Evolutionary conservation across 2,329 filamentous ascomycete genomes (phyloP), one percentile per base, ranked within the genome.

Genomic region (Ascochyta koolunga): DNA sequence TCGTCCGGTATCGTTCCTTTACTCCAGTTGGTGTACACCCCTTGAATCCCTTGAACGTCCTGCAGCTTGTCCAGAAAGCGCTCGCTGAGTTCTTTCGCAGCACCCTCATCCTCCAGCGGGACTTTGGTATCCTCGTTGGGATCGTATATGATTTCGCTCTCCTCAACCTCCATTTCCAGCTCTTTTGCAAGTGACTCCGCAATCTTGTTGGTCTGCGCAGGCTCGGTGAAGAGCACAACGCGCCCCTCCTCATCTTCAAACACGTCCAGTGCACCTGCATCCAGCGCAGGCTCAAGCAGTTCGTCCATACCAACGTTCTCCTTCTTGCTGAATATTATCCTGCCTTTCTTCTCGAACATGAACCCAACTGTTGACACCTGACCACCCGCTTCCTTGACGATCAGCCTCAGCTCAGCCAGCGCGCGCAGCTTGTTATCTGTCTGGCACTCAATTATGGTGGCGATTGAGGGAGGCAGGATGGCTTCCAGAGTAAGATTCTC

Each of bases 141-240:
- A 54, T 88, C 85, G 88, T 91, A 97, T 37, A 96, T 82, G 46
- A 97, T 93, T 50, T 96, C 90, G 16, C 86, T 86, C 62, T 86
- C 88, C 50, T 89, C 78, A 39, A 96, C 83, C 54, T 88, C 83
- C 56, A 96, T 75, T 1, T 81, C 83, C 18, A 90, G 81, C 32
- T 82, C 79, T 60, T 83, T 80, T 4, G 84, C 80, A n/a, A 96
- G 70, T 11, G 80, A 79, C 56, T 89, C 81, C 2, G 86, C 86
- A 1, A 88, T 85, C 16, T 83, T 78, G 51, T 83, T 87, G 0
- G 87, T 89, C 56, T 84, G 80, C 9, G 80, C 82, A 0, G 89
- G 86, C 62, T 88, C 84, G 0, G 89, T 90, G 75, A 84, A 89
- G 0, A 96, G 79, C 4, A 93, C 78, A 18, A 95, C 81, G 45